Conservation (phyloP, 129 eudicot species). For the Sambucus nigra region DNA sequence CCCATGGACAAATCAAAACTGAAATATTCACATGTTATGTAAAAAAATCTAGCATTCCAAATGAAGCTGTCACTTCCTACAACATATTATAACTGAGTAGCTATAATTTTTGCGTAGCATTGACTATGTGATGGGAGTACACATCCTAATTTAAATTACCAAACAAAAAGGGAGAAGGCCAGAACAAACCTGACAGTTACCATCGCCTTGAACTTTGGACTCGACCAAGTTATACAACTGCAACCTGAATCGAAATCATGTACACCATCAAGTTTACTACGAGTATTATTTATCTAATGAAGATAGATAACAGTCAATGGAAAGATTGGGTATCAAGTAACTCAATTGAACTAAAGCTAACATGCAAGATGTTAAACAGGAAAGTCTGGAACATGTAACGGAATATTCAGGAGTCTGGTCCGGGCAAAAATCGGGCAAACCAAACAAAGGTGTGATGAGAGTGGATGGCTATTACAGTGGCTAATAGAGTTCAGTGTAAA, state of each 20-base stretch:
- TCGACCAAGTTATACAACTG: constrained; percentile 73
- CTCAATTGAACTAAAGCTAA: neutral
- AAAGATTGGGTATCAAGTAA: neutral
- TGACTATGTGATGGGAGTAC: neutral
- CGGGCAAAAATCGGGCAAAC: neutral
- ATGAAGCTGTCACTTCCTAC: too few species aligned
- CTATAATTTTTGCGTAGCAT: neutral
- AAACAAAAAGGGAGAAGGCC: neutral
- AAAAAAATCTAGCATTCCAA: too few species aligned
- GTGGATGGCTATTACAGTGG: too few species aligned
- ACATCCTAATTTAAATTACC: neutral
- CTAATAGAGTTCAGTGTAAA: too few species aligned
- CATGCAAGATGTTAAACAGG: neutral
- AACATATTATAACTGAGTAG: too few species aligned
- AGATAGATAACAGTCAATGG: neutral
- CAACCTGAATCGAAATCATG: constrained; percentile 43
- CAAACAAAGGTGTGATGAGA: too few species aligned
- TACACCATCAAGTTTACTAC: constrained; percentile 6
- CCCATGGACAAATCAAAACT: neutral
- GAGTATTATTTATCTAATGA: neutral
- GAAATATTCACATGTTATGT: neutral
- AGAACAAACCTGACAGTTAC: constrained; percentile 80
- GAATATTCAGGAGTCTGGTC: neutral
- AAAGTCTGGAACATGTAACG: neutral
- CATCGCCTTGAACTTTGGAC: constrained; percentile 87